phyloP scores from a whole-genome alignment of 805 yeast species.

The Candida dajiaensis region DNA sequence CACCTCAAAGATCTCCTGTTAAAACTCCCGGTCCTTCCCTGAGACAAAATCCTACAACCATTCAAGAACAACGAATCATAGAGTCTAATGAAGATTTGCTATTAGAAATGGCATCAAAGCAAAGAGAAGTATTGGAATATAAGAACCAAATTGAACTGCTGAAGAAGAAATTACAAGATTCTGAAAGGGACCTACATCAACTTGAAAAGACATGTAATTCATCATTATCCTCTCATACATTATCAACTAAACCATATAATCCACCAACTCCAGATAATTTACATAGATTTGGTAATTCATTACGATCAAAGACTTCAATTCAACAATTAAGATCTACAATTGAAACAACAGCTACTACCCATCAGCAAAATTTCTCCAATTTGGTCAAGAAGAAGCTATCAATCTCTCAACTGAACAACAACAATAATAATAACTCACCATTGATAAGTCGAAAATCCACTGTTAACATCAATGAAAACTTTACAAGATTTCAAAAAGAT shows the following conservation, averaged over 20 bases:
- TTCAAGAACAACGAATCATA: neutral
- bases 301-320: slow-evolving; percentile 13
- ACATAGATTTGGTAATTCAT: neutral
- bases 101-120: slow-evolving; percentile 43
- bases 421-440: neutral
- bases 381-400: slow-evolving; percentile 20
- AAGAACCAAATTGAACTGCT: slow-evolving; percentile 33
- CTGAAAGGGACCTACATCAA: slow-evolving; percentile 32
- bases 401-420: slow-evolving; percentile 10
- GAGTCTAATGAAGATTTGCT: slow-evolving; percentile 22
- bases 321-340: slow-evolving; percentile 7
- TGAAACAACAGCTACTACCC: slow-evolving; percentile 4
- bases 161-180: slow-evolving; percentile 31
- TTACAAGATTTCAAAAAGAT: slow-evolving; percentile 21
- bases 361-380: slow-evolving; percentile 13
- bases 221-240: neutral
- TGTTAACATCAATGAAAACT: slow-evolving; percentile 8
- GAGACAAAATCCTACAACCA: neutral
- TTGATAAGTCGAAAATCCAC: neutral
- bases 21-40: neutral
- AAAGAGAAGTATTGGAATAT: slow-evolving; percentile 44
- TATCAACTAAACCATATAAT: neutral
- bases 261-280: neutral
- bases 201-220: slow-evolving; percentile 29
- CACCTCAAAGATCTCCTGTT: slow-evolving; percentile 3